Evolutionary conservation across 2,329 filamentous ascomycete species (phyloP), one percentile per base, ranked within the genome.

Genomic region (Esteya vermicola): DNA sequence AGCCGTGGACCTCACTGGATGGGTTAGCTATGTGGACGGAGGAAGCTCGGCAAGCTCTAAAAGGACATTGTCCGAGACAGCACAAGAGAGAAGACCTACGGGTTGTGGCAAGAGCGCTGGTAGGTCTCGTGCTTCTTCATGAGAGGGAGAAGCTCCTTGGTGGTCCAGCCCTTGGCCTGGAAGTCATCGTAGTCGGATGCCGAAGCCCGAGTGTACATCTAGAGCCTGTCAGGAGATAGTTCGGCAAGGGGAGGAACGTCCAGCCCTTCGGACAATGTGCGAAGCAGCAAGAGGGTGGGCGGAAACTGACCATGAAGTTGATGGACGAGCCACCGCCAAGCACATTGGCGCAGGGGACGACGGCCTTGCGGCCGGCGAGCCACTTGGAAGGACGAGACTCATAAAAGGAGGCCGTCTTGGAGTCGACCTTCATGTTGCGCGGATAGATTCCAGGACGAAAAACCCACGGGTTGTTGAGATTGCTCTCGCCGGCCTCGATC

Each of bases 51-150:
- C n/a, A 38, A 23, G 16, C n/a, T 20, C 13, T 14, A 22, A 13
- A 6, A 28, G n/a, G n/a, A n/a, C n/a, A n/a, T n/a, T n/a, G n/a
- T n/a, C n/a, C n/a, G n/a, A n/a, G n/a, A n/a, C n/a, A n/a, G n/a
- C n/a, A n/a, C n/a, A n/a, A n/a, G n/a, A n/a, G n/a, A n/a, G n/a
- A n/a, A 9, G 30, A 30, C 35, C 42, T 58, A 71, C 53, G 60
- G 64, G 54, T 79, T 79, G 49, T 74, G 73, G 36, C 64, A 72
- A 7, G 75, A 62, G 28, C 74, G 60, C 51, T 86, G 81, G 50
- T 85, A 86, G 0, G 81, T 85, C 61, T 86, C 81, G 45, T 85
- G 78, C 63, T 86, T 86, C 62, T 64, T 80, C 81, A 85, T 85
- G 18, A 85, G 64, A 0, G 81, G 81, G 6, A 85, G 60, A 6